Evolutionary conservation across 1,284 basidiomycete species (phyloP), one percentile per base, ranked within the genome.

Genomic region (Waitea zeae): DNA sequence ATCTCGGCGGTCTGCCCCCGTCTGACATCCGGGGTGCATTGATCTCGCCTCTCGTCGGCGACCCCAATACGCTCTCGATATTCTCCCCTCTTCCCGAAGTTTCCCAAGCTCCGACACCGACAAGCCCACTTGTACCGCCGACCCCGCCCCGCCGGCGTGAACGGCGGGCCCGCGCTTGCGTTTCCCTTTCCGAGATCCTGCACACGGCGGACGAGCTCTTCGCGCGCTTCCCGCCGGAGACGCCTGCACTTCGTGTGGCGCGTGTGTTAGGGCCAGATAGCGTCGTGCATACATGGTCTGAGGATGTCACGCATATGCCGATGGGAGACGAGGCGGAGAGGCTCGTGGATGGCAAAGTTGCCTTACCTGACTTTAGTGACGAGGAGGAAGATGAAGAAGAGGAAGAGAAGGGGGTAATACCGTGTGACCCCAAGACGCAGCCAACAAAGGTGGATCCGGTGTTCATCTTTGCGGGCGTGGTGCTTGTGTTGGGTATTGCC

Each of bases 221-320:
- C 28, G 38, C 43, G 9, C 42, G 40, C 15, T 68, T 57, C 46
- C 66, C 69, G 12, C 64, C 68, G 2, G 46, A 54, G 2, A 53
- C 62, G 30, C 57, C 64, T 26, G 46, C 43, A 0, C 54, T 82
- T 13, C 50, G 44, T 6, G 52, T 82, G n/a, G 54, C 62, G 2
- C 55, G 60, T 17, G 76, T 78, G 33, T 70, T 84, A 61, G 82
- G 81, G 12, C 76, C 75, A 1, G 67, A 78, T 36, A 70, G 67
- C 43, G 62, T 52, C 18, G 50, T 67, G 43, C 56, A 60, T 45
- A 79, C 76, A 12, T 79, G 75, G 74, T 66, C 59, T 13, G 58
- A 66, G 41, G 46, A 53, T 31, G 43, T 49, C 1, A 26, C 46
- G 1, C 46, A 54, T 20, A 50, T 69, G 31, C 65, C 63, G 0